Evolutionary conservation across 2,329 filamentous ascomycete genomes (phyloP).

Genomic region (Hysterium pulicare): DNA sequence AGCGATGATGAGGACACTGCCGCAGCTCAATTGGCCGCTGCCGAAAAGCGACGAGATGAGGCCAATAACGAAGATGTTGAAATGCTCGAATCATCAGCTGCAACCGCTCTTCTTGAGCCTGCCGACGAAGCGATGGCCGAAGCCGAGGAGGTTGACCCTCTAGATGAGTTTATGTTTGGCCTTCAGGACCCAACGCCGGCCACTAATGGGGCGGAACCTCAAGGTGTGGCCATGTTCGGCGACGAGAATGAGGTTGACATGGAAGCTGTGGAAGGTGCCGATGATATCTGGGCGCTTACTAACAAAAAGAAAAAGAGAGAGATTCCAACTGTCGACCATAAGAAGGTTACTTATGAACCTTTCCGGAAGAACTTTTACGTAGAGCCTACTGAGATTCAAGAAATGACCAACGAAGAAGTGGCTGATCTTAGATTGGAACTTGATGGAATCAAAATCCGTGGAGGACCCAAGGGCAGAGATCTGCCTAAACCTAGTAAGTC

Average conservation of each 20-base stretch:
- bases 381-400: constrained; percentile 77
- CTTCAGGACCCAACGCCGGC: constrained; percentile 37
- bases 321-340: constrained; percentile 81
- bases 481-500: constrained; percentile 68
- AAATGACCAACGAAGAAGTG: constrained; percentile 82
- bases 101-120: too few species aligned
- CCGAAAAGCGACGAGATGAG: constrained; percentile 70
- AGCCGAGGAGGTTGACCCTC: constrained; percentile 77
- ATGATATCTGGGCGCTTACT: constrained; percentile 50
- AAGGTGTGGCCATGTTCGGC: constrained; percentile 82
- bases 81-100: constrained; percentile 40
- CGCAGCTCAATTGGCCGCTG: constrained; percentile 75
- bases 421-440: constrained; percentile 78
- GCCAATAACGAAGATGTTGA: constrained; percentile 39
- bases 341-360: constrained; percentile 77
- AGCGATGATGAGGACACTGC: constrained; percentile 87
- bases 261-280: constrained; percentile 61
- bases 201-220: constrained; percentile 51
- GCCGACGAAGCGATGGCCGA: constrained; percentile 34
- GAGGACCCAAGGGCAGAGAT: constrained; percentile 57
- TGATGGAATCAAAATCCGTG: constrained; percentile 91
- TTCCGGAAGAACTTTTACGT: constrained; percentile 95
- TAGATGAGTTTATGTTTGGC: constrained; percentile 95
- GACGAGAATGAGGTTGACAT: constrained; percentile 72
- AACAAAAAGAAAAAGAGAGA: constrained; percentile 88